Evolutionary conservation across 2,329 filamentous ascomycete species (phyloP), one percentile per base, ranked within the genome.

Genomic region (Neoarthrinium moseri): DNA sequence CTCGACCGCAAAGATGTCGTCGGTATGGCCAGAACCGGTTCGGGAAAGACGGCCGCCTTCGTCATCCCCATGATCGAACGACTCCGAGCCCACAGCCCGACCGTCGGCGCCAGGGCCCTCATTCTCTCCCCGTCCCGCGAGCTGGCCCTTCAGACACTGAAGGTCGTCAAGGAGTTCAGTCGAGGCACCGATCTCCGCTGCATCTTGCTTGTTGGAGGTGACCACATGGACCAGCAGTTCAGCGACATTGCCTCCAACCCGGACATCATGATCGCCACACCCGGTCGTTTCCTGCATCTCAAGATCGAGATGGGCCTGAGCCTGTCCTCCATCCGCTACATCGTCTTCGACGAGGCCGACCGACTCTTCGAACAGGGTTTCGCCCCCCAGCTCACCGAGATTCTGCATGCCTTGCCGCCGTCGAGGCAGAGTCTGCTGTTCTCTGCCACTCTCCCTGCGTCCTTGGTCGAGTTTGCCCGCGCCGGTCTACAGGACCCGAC

Each of bases 361-460:
- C 82, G 94, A 44, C 75, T 99, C 17, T 99, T 99, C 67, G 94
- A 99, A 64, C 96, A 99, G 92, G 95, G 94, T 57, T 99, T 99
- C 63, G 91, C 91, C 4, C 84, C 89, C 4, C 94, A 99, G 62
- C 74, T 99, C 56, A 87, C 88, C 1, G 94, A 99, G 64, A 97
- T 97, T 73, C 72, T 99, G 42, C 84, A 96, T 61, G 88, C 91
- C 0, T 73, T 99, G 13, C 94, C 95, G 1, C 73, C 81, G 0
- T 87, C 85, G 20, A 80, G 95, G 48, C 94, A 99, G 63, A 99
- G 91, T 3, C 72, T 97, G 6, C 76, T 99, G 2, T 99, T 99
- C 67, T 99, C 94, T 26, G 94, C 94, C 0, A 99, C 94, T 0
- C 74, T 99, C 17, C 94, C 94, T 2, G 92, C 92, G 46, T 95